Conservation (phyloP, 768 basidiomycete genomes). For the Omphalotus guepiniiformis region DNA sequence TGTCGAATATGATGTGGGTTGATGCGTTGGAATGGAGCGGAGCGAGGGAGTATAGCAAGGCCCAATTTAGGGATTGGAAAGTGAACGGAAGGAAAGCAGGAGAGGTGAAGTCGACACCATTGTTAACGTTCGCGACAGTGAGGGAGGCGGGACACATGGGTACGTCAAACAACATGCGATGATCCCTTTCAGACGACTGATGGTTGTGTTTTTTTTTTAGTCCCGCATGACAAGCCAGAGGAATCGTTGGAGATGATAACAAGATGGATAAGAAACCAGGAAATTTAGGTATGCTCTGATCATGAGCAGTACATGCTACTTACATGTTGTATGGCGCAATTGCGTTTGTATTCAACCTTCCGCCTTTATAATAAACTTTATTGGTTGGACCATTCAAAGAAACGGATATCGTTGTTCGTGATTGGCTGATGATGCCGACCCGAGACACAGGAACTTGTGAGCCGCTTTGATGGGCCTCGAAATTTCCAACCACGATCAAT, state of each 20-base stretch:
- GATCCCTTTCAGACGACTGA: constrained; percentile 6
- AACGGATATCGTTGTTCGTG: not conserved
- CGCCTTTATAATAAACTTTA: too few relatives aligned
- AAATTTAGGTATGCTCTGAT: not conserved
- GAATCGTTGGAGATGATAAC: constrained; percentile 46
- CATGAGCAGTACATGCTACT: not conserved
- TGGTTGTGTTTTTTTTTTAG: constrained; percentile 21
- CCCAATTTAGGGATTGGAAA: constrained; percentile 55
- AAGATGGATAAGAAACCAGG: constrained; percentile 35
- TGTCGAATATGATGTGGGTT: constrained; percentile 75
- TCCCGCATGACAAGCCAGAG: constrained; percentile 48
- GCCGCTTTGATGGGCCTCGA: too few relatives aligned
- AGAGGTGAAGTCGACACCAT: constrained; percentile 33
- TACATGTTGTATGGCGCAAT: not conserved
- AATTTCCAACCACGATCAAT: too few relatives aligned
- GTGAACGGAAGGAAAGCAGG: constrained; percentile 46
- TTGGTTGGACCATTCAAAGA: too few relatives aligned
- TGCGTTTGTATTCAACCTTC: too few relatives aligned
- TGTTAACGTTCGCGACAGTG: constrained; percentile 36
- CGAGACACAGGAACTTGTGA: constrained; percentile 7
- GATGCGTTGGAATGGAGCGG: constrained; percentile 73
- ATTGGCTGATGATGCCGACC: not conserved
- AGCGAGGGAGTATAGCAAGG: constrained; percentile 40
- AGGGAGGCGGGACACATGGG: constrained; percentile 53
- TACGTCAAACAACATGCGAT: constrained; percentile 4